These are phyloP conservation scores for Mucor velutinosus DNA, from an alignment of 371 early-diverging fungal genomes.

Conservation along the genomic window DNA sequence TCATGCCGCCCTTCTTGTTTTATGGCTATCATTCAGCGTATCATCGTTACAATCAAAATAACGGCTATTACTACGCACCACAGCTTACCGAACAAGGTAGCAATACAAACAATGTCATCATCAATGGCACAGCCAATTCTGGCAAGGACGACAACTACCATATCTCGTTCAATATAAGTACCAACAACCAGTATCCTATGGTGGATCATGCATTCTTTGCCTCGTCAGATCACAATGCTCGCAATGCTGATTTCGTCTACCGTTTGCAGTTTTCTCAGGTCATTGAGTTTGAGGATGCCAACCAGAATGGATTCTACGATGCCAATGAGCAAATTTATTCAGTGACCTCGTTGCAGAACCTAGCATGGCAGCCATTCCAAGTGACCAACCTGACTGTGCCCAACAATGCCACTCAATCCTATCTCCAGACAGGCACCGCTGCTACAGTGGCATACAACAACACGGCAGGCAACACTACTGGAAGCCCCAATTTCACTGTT, in stretches of 20 bases:
- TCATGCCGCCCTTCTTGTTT: conserved; percentile 40
- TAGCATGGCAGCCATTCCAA: conserved; percentile 36
- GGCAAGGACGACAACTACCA: conserved; percentile 38
- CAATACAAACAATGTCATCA: conserved; percentile 29
- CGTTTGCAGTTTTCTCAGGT: conserved; percentile 39
- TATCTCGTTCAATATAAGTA: conserved; percentile 36
- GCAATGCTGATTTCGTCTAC: conserved; percentile 43
- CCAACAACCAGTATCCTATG: conserved; percentile 33
- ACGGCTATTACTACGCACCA: conserved; percentile 53
- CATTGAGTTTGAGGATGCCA: conserved; percentile 46
- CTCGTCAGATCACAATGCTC: conserved; percentile 39
- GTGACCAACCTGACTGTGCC: conserved; percentile 39
- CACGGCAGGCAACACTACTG: conserved; percentile 3
- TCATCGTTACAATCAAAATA: conserved; percentile 42
- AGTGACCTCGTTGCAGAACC: conserved; percentile 27
- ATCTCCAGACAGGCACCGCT: conserved; percentile 30
- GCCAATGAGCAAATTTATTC: conserved; percentile 32
- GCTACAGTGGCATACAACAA: conserved; percentile 34
- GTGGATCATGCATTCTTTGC: conserved; percentile 43
- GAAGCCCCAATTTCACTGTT: conserved; percentile 20
- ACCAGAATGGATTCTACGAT: conserved; percentile 49
- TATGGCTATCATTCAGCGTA: conserved; percentile 39
- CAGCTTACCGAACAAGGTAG: conserved; percentile 26
- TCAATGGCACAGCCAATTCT: conserved; percentile 46
- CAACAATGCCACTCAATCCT: conserved; percentile 28